Base-by-base conservation (phyloP, 352 stramenopile genomes). In the Globisporangium lucens region DNA sequence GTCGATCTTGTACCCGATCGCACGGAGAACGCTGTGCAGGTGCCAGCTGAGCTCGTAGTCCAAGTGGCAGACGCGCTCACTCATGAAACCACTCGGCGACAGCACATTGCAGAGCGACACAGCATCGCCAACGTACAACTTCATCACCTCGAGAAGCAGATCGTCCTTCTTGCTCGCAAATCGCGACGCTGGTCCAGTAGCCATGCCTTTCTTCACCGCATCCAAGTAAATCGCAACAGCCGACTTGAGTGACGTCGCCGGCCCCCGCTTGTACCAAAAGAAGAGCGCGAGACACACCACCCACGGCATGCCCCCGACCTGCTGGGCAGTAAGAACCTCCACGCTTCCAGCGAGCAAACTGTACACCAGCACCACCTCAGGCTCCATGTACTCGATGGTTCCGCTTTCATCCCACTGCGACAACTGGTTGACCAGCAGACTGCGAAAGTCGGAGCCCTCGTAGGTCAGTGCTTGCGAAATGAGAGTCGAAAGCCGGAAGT, bases 11-110 rank as follows among this genome's bases (percentile, higher is more conserved):
- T 89, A 92, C 30, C 84, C 85, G 58, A 93, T 75, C 9, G 85
- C 80, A 38, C 75, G 85, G 27, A 95, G 71, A 56, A 93, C 79
- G 33, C 77, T 89, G 64, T 93, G 73, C 57, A 95, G 71, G 58
- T 95, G 87, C 85, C 85, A 95, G 52, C 76, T 84, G 38, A 89
- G 66, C 70, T 93, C 89, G 61, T 93, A 93, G 70, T 93, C 82
- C 68, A 93, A 68, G 49, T 90, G 72, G 36, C 57, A 64, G 6
- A 64, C 33, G 36, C 69, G 51, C 17, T 63, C 65, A 22, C 62
- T 69, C 61, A 75, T 76, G 67, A 84, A 86, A 6, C 82, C 82
- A 60, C 79, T 90, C 6, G 82, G 82, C 10, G 82, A 90, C 60
- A 91, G 56, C 41, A 87, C 78, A 64, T 71, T 78, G 66, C 82